Conservation (phyloP, 331 rosid genomes). For the Pyracantha coccinea region DNA sequence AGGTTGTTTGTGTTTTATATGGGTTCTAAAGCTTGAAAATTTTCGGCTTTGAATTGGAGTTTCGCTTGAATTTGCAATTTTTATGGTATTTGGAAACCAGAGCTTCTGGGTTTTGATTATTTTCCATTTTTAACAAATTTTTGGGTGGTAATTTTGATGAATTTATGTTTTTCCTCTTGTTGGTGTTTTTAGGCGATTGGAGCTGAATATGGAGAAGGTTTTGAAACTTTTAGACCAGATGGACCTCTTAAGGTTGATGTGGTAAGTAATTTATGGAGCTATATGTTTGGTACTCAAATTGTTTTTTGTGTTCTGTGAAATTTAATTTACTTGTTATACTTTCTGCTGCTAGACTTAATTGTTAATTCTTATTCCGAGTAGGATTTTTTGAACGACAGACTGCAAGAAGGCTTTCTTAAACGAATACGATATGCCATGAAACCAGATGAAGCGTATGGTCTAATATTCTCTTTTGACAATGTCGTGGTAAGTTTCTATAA, state of each 20-base stretch:
- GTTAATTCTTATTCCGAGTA: slow-evolving; percentile 35
- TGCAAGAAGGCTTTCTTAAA: slow-evolving; percentile 91
- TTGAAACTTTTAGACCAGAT: slow-evolving; percentile 90
- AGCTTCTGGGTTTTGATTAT: neutral
- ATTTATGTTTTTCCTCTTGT: slow-evolving; percentile 1
- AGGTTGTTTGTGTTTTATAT: neutral
- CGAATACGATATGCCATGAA: slow-evolving; percentile 97
- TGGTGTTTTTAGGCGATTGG: slow-evolving; percentile 68
- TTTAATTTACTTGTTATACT: neutral
- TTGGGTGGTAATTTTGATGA: neutral
- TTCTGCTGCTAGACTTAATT: slow-evolving; percentile 12
- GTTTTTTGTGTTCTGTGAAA: neutral
- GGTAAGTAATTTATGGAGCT: slow-evolving; percentile 40
- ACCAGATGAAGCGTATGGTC: slow-evolving; percentile 99
- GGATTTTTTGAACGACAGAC: slow-evolving; percentile 89
- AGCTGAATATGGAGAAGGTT: slow-evolving; percentile 99
- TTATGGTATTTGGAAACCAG: slow-evolving; percentile 2
- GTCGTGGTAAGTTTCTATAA: slow-evolving; percentile 66
- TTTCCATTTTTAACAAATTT: neutral
- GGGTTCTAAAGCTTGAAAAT: neutral
- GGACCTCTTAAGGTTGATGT: slow-evolving; percentile 93
- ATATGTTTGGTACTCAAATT: neutral
- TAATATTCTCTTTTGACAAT: slow-evolving; percentile 91
- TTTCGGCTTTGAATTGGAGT: slow-evolving; percentile 7
- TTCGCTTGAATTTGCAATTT: neutral